Conservation (phyloP, 164 flowering plant species). For the Stephania cephalantha region DNA sequence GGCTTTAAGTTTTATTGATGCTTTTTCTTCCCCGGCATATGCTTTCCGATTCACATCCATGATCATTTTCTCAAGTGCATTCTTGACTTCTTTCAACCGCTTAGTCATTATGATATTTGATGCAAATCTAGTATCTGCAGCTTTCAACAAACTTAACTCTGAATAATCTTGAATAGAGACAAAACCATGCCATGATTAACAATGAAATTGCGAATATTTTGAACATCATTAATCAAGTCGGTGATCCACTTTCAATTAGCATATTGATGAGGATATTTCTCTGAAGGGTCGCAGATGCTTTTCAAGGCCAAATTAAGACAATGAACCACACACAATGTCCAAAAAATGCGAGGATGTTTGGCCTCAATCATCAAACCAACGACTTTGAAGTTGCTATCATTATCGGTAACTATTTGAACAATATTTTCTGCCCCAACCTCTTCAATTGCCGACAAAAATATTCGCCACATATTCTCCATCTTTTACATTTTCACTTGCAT, state of each 20-base stretch:
- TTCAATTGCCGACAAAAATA: neutral
- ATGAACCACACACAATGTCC: constrained; percentile 7
- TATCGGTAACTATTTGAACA: neutral
- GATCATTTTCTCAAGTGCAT: no score
- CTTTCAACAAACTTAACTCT: neutral
- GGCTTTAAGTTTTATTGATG: no score
- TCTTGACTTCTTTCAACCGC: neutral
- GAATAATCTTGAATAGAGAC: neutral
- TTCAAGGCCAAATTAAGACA: constrained; percentile 1
- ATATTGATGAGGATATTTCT: neutral
- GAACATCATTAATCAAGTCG: neutral
- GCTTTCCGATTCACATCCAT: no score
- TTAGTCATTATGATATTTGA: constrained; percentile 4
- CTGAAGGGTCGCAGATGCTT: neutral
- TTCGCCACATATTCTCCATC: neutral
- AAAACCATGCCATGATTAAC: constrained; percentile 4
- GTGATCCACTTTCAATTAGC: constrained; percentile 1
- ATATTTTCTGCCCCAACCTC: neutral
- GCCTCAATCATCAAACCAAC: constrained; percentile 1
- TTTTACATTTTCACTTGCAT: neutral
- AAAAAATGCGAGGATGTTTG: constrained; percentile 6
- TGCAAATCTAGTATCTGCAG: neutral
- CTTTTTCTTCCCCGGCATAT: no score
- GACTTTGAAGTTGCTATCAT: neutral
- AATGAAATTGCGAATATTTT: neutral